Percentiles rank a stretch among this genome's conserved stretches.
These are phyloP conservation scores for Cyclotella distinguenda DNA, from an alignment of 108 stramenopile species.

Conservation along the genomic window DNA sequence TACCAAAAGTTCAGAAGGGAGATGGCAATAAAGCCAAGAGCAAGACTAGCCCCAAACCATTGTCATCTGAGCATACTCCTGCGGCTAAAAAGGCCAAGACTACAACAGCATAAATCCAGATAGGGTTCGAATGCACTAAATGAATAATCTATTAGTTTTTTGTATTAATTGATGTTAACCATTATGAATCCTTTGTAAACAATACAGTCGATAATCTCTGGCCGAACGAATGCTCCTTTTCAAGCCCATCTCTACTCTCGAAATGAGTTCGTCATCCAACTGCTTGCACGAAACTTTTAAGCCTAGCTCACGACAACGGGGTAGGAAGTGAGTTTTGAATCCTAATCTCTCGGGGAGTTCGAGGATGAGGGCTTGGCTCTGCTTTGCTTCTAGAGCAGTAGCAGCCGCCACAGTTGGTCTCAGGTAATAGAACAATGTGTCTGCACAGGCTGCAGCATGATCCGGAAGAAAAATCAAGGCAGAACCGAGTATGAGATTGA, in stretches of 20 bases:
- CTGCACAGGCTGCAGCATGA: constrained; percentile 35
- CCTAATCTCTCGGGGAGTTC: constrained; percentile 33
- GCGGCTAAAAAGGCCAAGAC: too few species aligned
- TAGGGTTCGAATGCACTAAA: too few species aligned
- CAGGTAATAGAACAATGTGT: constrained; percentile 27
- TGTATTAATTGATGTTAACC: not conserved
- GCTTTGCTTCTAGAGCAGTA: not conserved
- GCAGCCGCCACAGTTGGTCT: not conserved
- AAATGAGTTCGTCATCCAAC: constrained; percentile 12
- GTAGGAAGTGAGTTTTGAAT: constrained; percentile 23
- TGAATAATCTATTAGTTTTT: too few species aligned
- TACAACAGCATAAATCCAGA: too few species aligned
- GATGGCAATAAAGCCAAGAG: too few species aligned
- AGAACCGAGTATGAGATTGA: constrained; percentile 35
- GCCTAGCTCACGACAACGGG: constrained; percentile 20
- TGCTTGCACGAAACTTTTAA: constrained; percentile 9
- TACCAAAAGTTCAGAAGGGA: too few species aligned
- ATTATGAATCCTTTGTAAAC: constrained; percentile 1
- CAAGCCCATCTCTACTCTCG: constrained; percentile 2
- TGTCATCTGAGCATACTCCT: too few species aligned
- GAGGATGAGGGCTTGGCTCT: constrained; percentile 25
- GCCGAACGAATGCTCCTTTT: constrained; percentile 16
- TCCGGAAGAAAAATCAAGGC: constrained; percentile 27
- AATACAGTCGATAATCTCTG: constrained; percentile 25
- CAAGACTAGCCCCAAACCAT: too few species aligned